phyloP scores from a whole-genome alignment of 371 early-diverging fungal species.

The Quaeritorhiza haematococci region DNA sequence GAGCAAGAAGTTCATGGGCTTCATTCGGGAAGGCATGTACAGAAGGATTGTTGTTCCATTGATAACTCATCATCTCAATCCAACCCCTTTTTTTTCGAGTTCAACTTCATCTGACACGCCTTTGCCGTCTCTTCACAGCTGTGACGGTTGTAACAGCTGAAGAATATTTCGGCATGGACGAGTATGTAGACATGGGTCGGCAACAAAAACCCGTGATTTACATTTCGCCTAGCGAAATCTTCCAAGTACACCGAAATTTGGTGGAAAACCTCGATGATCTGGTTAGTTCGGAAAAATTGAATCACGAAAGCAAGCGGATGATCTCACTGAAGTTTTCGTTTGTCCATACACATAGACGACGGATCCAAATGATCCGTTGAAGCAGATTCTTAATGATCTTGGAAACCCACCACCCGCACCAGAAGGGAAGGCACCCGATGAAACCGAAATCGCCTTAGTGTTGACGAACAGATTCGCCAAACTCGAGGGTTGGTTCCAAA shows the following conservation, averaged over 20 bases:
- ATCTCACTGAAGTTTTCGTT: slow-evolving; percentile 5
- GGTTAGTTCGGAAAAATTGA: slow-evolving; percentile 34
- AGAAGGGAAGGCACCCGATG: slow-evolving; percentile 46
- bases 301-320: neutral
- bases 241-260: slow-evolving; percentile 77
- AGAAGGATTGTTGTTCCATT: slow-evolving; percentile 3
- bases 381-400: slow-evolving; percentile 75
- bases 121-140: slow-evolving; percentile 37
- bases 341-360: slow-evolving; percentile 24
- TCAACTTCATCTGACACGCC: neutral
- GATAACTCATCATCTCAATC: neutral
- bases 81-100: slow-evolving; percentile 9
- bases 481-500: slow-evolving; percentile 21
- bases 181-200: slow-evolving; percentile 77
- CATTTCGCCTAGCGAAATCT: slow-evolving; percentile 84
- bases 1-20: slow-evolving; percentile 67
- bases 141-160: slow-evolving; percentile 81
- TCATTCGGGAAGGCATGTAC: slow-evolving; percentile 62
- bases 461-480: slow-evolving; percentile 66
- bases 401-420: slow-evolving; percentile 67
- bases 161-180: slow-evolving; percentile 84
- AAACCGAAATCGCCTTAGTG: slow-evolving; percentile 61
- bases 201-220: slow-evolving; percentile 83
- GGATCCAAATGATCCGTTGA: slow-evolving; percentile 67
- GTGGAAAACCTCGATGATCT: slow-evolving; percentile 64